Percentiles rank a stretch among this genome's conserved stretches.
phyloP scores from a whole-genome alignment of 2,329 filamentous ascomycete species.

The Epichloe gansuensis region DNA sequence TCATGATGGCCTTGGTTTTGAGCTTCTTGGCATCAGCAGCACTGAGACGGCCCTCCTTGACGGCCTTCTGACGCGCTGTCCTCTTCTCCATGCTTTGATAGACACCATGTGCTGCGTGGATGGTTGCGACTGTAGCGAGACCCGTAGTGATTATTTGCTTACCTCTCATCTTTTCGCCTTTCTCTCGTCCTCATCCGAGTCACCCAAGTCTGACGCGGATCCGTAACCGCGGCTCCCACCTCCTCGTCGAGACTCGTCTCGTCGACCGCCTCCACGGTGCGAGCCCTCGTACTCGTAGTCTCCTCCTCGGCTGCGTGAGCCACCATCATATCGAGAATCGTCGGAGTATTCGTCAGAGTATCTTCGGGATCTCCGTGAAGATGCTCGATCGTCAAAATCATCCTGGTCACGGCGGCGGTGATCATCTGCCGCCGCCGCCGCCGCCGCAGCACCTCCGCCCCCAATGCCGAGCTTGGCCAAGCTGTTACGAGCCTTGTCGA shows the following conservation, averaged over 20 bases:
- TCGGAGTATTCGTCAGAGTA: constrained; percentile 37
- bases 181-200: constrained; percentile 45
- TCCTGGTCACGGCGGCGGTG: constrained; percentile 29
- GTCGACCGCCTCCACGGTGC: constrained; percentile 26
- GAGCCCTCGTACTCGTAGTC: constrained; percentile 38
- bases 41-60: constrained; percentile 40
- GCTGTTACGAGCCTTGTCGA: constrained; percentile 47
- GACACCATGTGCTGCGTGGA: constrained; percentile 47
- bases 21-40: constrained; percentile 41
- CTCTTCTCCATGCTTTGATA: constrained; percentile 48
- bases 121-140: constrained; percentile 45
- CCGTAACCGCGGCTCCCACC: constrained; percentile 31
- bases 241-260: constrained; percentile 22
- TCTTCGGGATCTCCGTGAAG: constrained; percentile 25
- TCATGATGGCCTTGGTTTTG: constrained; percentile 43
- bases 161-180: constrained; percentile 46
- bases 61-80: constrained; percentile 38
- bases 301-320: constrained; percentile 21
- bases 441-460: constrained; percentile 26
- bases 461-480: constrained; percentile 51
- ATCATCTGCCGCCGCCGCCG: constrained; percentile 25
- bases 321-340: constrained; percentile 25
- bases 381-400: constrained; percentile 30
- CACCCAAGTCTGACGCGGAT: constrained; percentile 43
- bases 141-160: constrained; percentile 47